A percentile compares a stretch with the other conserved stretches of the same genome.
These are phyloP conservation scores for Podospora pseudopauciseta DNA, from an alignment of 495 filamentous ascomycete species.

Conservation along the genomic window DNA sequence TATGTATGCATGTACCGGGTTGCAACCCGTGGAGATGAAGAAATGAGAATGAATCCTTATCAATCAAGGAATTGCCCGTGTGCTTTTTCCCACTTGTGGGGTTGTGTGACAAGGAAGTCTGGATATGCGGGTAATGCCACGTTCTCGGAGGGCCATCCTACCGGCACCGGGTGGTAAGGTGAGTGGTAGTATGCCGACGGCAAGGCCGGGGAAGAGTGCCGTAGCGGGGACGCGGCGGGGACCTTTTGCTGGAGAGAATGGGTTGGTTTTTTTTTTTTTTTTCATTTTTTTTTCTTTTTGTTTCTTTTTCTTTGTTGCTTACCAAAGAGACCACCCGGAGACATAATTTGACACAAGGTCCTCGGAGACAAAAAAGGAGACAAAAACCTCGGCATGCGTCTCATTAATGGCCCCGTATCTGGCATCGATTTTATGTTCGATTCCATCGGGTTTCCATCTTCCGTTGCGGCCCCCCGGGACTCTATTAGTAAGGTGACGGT, in stretches of 20 bases:
- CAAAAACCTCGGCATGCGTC: background rate
- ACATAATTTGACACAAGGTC: too few relatives aligned
- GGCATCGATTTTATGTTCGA: background rate
- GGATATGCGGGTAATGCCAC: background rate
- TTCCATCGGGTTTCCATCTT: background rate
- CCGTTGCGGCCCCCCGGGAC: background rate
- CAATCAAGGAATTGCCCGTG: too few relatives aligned
- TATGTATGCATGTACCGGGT: too few relatives aligned
- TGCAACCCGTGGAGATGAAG: too few relatives aligned
- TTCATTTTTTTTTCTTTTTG: background rate
- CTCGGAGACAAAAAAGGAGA: background rate
- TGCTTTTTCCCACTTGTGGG: background rate
- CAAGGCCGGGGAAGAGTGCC: background rate
- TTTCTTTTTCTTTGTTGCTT: background rate
- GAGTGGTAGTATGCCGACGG: background rate
- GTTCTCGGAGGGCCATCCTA: background rate
- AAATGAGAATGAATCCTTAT: too few relatives aligned
- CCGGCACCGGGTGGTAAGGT: background rate
- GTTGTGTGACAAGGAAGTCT: background rate
- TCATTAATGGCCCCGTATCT: background rate
- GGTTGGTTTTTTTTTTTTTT: background rate
- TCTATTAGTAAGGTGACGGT: background rate
- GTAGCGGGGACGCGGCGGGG: background rate
- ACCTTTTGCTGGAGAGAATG: background rate
- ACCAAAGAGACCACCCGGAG: background rate